Evolutionary conservation across 305 asterid species (phyloP).

Genomic region (Lippia alba): DNA sequence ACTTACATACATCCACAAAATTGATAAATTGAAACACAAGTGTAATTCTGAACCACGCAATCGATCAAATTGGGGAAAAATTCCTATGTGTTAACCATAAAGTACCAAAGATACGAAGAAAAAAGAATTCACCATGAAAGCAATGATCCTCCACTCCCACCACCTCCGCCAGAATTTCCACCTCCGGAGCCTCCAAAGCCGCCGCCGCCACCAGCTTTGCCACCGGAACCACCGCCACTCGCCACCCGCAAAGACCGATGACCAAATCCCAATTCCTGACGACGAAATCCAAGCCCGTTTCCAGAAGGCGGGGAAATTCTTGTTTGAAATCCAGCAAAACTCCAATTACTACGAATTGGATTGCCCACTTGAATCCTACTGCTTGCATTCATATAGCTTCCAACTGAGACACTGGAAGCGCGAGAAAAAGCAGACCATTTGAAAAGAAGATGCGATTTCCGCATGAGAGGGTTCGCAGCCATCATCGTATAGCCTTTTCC

Average conservation of each 20-base stretch:
- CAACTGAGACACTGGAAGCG: conserved; percentile 33
- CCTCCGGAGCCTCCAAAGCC: conserved; percentile 54
- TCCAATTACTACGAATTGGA: conserved; percentile 26
- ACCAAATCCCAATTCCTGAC: neutral
- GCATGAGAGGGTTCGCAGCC: conserved; percentile 43
- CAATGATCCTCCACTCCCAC: conserved; percentile 59
- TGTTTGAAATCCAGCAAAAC: conserved; percentile 24
- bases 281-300: conserved; percentile 31
- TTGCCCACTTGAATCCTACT: conserved; percentile 26
- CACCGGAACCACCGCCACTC: conserved; percentile 43
- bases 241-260: conserved; percentile 50
- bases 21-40: neutral
- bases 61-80: conserved; percentile 2
- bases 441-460: conserved; percentile 42
- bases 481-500: conserved; percentile 22
- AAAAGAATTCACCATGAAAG: conserved; percentile 56
- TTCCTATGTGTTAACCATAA: neutral
- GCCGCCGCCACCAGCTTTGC: conserved; percentile 50
- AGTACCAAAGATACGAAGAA: neutral
- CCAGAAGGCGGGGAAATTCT: conserved; percentile 31
- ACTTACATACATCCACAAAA: neutral
- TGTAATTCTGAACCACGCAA: neutral
- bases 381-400: conserved; percentile 26
- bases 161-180: conserved; percentile 39
- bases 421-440: conserved; percentile 39